phyloP scores from a whole-genome alignment of 1,139 yeast species.

The Taphrina betulina region DNA sequence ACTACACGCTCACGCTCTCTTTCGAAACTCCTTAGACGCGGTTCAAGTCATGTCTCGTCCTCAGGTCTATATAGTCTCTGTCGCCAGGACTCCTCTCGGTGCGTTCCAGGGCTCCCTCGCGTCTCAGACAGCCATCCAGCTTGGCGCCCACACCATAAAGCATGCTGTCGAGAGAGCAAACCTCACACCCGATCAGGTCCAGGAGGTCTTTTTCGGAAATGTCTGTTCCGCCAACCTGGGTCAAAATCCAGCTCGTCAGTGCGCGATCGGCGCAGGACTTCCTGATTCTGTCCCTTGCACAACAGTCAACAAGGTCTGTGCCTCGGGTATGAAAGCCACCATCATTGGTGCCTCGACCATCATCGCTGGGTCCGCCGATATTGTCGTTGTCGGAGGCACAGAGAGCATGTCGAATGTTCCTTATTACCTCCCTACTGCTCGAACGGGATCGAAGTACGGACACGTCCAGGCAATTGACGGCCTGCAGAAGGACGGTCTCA shows the following conservation, averaged over 20 bases:
- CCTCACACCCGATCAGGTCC: constrained; percentile 70
- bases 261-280: constrained; percentile 85
- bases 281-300: constrained; percentile 76
- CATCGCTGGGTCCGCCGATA: constrained; percentile 82
- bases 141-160: constrained; percentile 89
- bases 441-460: constrained; percentile 88
- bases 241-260: constrained; percentile 98
- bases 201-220: constrained; percentile 89
- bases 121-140: constrained; percentile 72
- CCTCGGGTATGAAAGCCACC: constrained; percentile 90
- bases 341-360: constrained; percentile 89
- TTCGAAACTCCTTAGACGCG: too few species aligned
- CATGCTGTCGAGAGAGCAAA: constrained; percentile 31
- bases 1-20: too few species aligned
- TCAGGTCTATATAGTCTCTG: constrained; percentile 78
- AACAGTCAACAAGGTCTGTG: constrained; percentile 94
- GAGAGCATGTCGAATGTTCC: constrained; percentile 97
- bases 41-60: constrained; percentile 26
- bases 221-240: constrained; percentile 92
- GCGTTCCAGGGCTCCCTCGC: constrained; percentile 83
- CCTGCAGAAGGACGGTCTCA: constrained; percentile 82
- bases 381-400: constrained; percentile 95
- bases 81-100: constrained; percentile 94
- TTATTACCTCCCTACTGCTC: constrained; percentile 81
- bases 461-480: constrained; percentile 78